Conservation (phyloP, 169 alveolate genomes). For the Cryptosporidium sp. region DNA sequence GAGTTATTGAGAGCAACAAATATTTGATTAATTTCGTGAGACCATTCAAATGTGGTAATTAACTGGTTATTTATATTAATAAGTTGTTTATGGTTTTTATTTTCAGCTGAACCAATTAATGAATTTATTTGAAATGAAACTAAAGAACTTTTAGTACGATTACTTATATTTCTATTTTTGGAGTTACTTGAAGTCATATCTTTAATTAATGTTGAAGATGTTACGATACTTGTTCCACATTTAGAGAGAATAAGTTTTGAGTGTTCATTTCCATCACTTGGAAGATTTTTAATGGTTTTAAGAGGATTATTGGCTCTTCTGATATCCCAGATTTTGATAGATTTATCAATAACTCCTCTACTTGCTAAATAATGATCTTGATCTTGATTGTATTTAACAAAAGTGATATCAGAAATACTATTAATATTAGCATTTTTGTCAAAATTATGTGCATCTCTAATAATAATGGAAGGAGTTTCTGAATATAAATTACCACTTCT, state of each 20-base stretch:
- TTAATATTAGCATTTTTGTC: slow-evolving; percentile 8
- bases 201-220: slow-evolving; percentile 3
- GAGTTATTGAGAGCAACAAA: slow-evolving; percentile 30
- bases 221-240: slow-evolving; percentile 16
- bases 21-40: slow-evolving; percentile 56
- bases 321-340: slow-evolving; percentile 54
- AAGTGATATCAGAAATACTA: slow-evolving; percentile 40
- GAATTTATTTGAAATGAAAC: neutral
- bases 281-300: slow-evolving; percentile 11
- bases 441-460: slow-evolving; percentile 44
- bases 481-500: slow-evolving; percentile 25
- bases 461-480: slow-evolving; percentile 53
- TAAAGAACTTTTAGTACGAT: neutral
- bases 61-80: neutral
- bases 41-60: slow-evolving; percentile 50
- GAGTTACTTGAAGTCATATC: neutral
- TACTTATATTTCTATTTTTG: neutral
- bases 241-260: slow-evolving; percentile 21
- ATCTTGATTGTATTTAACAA: slow-evolving; percentile 1
- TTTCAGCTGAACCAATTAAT: neutral
- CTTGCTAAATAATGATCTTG: slow-evolving; percentile 36
- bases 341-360: slow-evolving; percentile 45
- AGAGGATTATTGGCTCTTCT: slow-evolving; percentile 39
- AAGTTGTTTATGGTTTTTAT: neutral
- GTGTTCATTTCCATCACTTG: slow-evolving; percentile 20